A percentile compares a stretch with the other conserved stretches of the same genome.
Evolutionary conservation across 805 yeast species (phyloP).

Genomic region (Pichia phayaonensis): DNA sequence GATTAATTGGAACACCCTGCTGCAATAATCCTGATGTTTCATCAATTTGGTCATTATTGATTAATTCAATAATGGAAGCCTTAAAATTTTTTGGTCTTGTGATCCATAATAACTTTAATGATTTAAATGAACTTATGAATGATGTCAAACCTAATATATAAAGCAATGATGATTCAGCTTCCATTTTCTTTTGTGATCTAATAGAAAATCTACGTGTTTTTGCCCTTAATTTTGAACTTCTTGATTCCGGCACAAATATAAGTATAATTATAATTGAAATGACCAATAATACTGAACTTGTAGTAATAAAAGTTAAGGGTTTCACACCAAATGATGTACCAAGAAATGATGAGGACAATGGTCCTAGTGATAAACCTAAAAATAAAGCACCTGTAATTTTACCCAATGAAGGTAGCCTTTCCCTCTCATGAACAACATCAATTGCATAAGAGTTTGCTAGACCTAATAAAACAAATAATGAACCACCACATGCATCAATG

Average conservation of each 20-base stretch:
- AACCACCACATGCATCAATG: conserved; percentile 54
- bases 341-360: conserved; percentile 43
- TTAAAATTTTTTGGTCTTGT: conserved; percentile 24
- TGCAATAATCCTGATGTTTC: background rate
- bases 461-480: conserved; percentile 46
- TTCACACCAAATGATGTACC: conserved; percentile 19
- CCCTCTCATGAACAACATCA: conserved; percentile 60
- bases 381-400: conserved; percentile 50
- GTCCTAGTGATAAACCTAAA: conserved; percentile 58
- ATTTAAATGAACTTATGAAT: conserved; percentile 10
- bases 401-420: conserved; percentile 54
- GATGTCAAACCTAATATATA: conserved; percentile 9
- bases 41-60: background rate
- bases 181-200: background rate
- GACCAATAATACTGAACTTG: conserved; percentile 24
- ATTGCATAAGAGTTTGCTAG: conserved; percentile 62
- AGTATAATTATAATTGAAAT: conserved; percentile 30
- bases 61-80: conserved; percentile 12
- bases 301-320: conserved; percentile 26
- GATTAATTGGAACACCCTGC: background rate
- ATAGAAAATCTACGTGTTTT: conserved; percentile 37
- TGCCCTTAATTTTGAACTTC: conserved; percentile 45
- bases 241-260: conserved; percentile 52
- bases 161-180: conserved; percentile 1
- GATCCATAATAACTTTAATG: conserved; percentile 44